Percentiles rank a stretch among this genome's conserved stretches.
phyloP scores from a whole-genome alignment of 495 filamentous ascomycete genomes.

The Astrocystis sublimbata region DNA sequence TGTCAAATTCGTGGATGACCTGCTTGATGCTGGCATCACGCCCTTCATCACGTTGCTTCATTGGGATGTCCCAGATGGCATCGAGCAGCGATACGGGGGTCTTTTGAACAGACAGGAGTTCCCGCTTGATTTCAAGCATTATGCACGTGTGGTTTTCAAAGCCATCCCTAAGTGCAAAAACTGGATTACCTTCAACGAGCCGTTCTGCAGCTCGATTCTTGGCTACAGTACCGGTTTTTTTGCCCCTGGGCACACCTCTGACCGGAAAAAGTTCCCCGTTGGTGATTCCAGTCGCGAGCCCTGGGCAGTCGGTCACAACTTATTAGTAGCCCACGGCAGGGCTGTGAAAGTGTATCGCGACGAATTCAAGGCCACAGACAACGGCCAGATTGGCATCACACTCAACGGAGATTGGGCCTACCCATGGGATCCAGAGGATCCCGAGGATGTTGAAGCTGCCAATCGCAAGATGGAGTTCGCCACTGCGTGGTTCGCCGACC shows the following conservation, averaged over 20 bases:
- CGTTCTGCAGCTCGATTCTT: slow-evolving; percentile 61
- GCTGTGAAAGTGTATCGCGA: slow-evolving; percentile 68
- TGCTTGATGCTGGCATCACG: slow-evolving; percentile 58
- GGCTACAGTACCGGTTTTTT: slow-evolving; percentile 62
- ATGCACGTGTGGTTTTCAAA: slow-evolving; percentile 59
- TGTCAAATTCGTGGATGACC: slow-evolving; percentile 60
- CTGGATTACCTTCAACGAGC: slow-evolving; percentile 71
- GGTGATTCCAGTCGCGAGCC: slow-evolving; percentile 60
- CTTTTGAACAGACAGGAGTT: slow-evolving; percentile 61
- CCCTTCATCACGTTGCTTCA: slow-evolving; percentile 66
- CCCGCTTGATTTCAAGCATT: slow-evolving; percentile 61
- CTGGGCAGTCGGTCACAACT: slow-evolving; percentile 63
- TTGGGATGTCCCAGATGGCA: slow-evolving; percentile 62
- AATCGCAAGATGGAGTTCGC: slow-evolving; percentile 66
- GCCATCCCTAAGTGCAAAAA: slow-evolving; percentile 60
- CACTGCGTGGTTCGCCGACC: slow-evolving; percentile 72
- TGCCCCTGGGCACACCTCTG: slow-evolving; percentile 60
- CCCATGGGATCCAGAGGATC: slow-evolving; percentile 58
- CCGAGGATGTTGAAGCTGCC: slow-evolving; percentile 59
- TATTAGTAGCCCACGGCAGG: slow-evolving; percentile 58
- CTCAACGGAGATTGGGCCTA: slow-evolving; percentile 63
- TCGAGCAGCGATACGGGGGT: slow-evolving; percentile 64
- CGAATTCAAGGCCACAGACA: slow-evolving; percentile 62
- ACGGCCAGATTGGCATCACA: slow-evolving; percentile 63
- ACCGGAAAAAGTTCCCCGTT: slow-evolving; percentile 53